Evolutionary conservation across 2,329 filamentous ascomycete genomes (phyloP).

Genomic region (Drechslerella coelobrocha): DNA sequence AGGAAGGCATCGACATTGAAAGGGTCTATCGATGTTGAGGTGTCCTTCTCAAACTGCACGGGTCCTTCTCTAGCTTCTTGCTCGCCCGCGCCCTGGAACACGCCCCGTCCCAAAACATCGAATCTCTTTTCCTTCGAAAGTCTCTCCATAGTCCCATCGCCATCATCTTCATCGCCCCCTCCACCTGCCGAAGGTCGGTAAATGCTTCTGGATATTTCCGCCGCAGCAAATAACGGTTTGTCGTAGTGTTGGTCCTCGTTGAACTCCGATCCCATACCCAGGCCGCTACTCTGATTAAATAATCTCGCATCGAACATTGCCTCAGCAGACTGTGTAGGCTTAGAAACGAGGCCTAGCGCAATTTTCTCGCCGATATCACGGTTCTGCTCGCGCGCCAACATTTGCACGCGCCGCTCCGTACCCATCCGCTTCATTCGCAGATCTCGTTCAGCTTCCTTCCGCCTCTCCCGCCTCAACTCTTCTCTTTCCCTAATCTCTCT

Average conservation of each 20-base stretch:
- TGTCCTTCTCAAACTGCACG: slow-evolving; percentile 82
- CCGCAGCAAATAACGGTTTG: slow-evolving; percentile 93
- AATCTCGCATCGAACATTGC: slow-evolving; percentile 96
- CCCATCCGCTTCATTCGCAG: slow-evolving; percentile 95
- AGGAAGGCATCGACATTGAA: slow-evolving; percentile 96
- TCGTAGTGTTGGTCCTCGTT: slow-evolving; percentile 98
- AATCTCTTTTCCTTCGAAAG: slow-evolving; percentile 87
- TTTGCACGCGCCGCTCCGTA: slow-evolving; percentile 85
- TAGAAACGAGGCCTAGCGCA: slow-evolving; percentile 82
- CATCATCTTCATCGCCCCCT: slow-evolving; percentile 81
- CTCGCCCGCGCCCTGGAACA: slow-evolving; percentile 85
- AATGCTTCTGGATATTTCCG: slow-evolving; percentile 92
- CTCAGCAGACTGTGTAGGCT: slow-evolving; percentile 89
- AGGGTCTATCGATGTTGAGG: slow-evolving; percentile 67
- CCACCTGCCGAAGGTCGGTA: slow-evolving; percentile 79
- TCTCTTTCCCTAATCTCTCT: slow-evolving; percentile 78
- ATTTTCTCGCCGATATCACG: slow-evolving; percentile 98
- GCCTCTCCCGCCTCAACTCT: slow-evolving; percentile 75
- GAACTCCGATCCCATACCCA: slow-evolving; percentile 74
- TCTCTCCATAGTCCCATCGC: slow-evolving; percentile 81
- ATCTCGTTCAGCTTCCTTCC: slow-evolving; percentile 84
- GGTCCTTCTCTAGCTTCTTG: slow-evolving; percentile 87
- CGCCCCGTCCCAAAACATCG: slow-evolving; percentile 85
- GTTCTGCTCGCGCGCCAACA: slow-evolving; percentile 93
- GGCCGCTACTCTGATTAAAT: slow-evolving; percentile 92